Percentiles rank a stretch among this genome's conserved stretches.
phyloP scores from a whole-genome alignment of 371 early-diverging fungal genomes.

The Catenaria anguillulae region DNA sequence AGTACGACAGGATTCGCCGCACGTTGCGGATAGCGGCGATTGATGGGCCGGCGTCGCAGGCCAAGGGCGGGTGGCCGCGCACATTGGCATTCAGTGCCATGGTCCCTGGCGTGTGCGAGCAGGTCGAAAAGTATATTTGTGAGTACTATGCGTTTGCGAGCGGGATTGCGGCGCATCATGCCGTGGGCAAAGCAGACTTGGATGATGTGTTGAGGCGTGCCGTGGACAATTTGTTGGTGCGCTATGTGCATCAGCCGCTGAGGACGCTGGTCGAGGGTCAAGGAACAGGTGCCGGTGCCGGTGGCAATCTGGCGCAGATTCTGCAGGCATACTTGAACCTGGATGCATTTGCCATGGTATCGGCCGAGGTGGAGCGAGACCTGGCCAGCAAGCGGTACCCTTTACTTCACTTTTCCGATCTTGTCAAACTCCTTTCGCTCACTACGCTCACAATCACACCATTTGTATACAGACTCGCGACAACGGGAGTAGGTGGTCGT shows the following conservation, averaged over 20 bases:
- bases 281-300: too few relatives aligned
- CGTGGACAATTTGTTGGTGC: constrained; percentile 57
- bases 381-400: constrained; percentile 47
- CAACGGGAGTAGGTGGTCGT: too few relatives aligned
- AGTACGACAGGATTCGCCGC: constrained; percentile 50
- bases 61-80: constrained; percentile 47
- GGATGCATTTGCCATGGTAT: constrained; percentile 60
- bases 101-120: constrained; percentile 53
- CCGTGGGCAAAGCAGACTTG: constrained; percentile 14
- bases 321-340: constrained; percentile 70
- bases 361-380: constrained; percentile 59
- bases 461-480: too few relatives aligned
- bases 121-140: constrained; percentile 51
- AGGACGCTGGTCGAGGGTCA: constrained; percentile 42
- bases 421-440: neutral
- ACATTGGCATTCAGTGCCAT: constrained; percentile 69
- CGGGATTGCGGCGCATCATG: constrained; percentile 72
- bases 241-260: constrained; percentile 54
- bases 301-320: constrained; percentile 50
- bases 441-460: too few relatives aligned
- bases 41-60: constrained; percentile 6
- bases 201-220: constrained; percentile 26
- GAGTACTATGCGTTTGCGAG: constrained; percentile 75
- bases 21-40: constrained; percentile 68
- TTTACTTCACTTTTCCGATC: neutral